Evolutionary conservation across 176 grass and related monocot genomes (phyloP), one percentile per base, ranked within the genome.

Genomic region (Carex scoparia): DNA sequence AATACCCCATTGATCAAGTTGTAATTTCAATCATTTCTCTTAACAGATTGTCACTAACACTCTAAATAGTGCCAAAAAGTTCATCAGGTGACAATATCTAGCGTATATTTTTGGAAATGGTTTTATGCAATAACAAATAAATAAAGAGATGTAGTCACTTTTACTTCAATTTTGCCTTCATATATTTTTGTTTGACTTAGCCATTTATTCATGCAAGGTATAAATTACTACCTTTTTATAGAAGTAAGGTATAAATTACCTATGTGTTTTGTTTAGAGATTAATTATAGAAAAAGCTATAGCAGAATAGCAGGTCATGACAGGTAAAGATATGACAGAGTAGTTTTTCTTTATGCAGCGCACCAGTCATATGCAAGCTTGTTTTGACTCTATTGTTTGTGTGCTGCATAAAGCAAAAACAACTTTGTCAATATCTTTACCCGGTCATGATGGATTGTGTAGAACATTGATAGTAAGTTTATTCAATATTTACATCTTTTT

Each of bases 41-140:
- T 76, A 76, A 54, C 44, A 75, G 4, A 51, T 76, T 76, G 72
- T 76, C 72, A 76, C n/a, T 76, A 76, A 53, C 72, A n/a, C 46
- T 54, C 48, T 53, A 53, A 55, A 55, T 76, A 54, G 72, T 76
- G 46, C 72, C 72, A 76, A 76, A 76, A 76, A 76, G 72, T 76
- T 76, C 46, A 30, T 54, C 72, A 51, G 72, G 42, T 76, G 72
- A 76, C 72, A 76, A 69, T 73, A 38, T 72, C 1, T 65, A 65
- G 16, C 69, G 69, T 28, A 73, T 73, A 73, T 73, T 49, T 73
- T 7, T n/a, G 69, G 33, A 51, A 73, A 13, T 51, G 2, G 49
- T 49, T 16, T 73, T 49, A 23, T 73, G 69, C 4, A 69, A 51
- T 49, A 10, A 27, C 49, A 73, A 73, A 19, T 7, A 69, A 69